These are phyloP conservation scores for Rhizophora mangle DNA, from an alignment of 345 rosid species.

Conservation along the genomic window DNA sequence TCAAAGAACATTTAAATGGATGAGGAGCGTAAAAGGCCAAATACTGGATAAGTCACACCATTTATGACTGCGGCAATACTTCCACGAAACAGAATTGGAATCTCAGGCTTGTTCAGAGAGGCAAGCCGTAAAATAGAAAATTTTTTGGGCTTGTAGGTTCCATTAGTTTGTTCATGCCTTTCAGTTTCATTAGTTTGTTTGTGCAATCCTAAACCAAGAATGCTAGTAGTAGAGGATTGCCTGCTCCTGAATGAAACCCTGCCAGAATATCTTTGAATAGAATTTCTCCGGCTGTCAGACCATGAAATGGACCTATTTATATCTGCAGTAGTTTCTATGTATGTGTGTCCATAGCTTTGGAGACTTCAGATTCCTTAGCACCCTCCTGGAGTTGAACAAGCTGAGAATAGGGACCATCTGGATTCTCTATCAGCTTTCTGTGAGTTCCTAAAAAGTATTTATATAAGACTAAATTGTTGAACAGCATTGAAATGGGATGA, in stretches of 20 bases:
- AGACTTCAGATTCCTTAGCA: constrained; percentile 33
- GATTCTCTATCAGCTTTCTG: constrained; percentile 55
- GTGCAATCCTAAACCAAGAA: constrained; percentile 29
- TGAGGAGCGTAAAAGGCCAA: constrained; percentile 65
- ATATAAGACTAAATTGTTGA: neutral
- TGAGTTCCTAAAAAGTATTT: constrained; percentile 65
- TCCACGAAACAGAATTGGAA: constrained; percentile 52
- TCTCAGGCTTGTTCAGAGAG: constrained; percentile 60
- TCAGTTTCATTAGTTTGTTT: constrained; percentile 25
- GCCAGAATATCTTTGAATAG: constrained; percentile 34
- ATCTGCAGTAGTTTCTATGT: constrained; percentile 15
- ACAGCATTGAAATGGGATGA: neutral
- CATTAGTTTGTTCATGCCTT: too few relatives aligned
- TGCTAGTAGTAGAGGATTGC: constrained; percentile 32
- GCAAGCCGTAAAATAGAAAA: constrained; percentile 63
- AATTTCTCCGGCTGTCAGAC: constrained; percentile 27
- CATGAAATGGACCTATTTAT: constrained; percentile 14
- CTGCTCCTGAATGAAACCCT: constrained; percentile 43
- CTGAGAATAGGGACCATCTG: constrained; percentile 73
- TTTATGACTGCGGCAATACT: constrained; percentile 56
- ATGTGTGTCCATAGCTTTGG: constrained; percentile 6
- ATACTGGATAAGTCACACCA: constrained; percentile 66
- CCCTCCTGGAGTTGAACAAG: constrained; percentile 75
- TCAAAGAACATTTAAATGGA: constrained; percentile 67
- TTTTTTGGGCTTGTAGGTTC: constrained; percentile 26